Percentiles rank a stretch among this genome's conserved stretches.
Evolutionary conservation across 805 yeast species (phyloP).

Genomic region (Lachancea lanzarotensis): DNA sequence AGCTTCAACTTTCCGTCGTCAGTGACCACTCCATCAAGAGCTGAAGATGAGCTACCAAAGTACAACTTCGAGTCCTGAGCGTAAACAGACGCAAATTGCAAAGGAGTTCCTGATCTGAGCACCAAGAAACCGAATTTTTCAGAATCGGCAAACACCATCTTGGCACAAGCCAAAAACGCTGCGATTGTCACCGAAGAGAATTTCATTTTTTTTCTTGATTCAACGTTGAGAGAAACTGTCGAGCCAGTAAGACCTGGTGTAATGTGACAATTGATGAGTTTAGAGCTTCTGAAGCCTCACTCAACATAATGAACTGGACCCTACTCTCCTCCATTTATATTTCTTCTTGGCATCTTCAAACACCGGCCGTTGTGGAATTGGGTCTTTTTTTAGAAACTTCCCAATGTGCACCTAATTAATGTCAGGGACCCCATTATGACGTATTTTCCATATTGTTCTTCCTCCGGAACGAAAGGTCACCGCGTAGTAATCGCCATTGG

Average conservation of each 20-base stretch:
- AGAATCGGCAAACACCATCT: constrained; percentile 32
- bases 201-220: constrained; percentile 18
- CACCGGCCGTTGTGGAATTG: no score
- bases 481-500: no score
- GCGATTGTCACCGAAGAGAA: constrained; percentile 20
- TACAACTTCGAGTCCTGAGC: constrained; percentile 16
- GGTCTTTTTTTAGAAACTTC: background rate
- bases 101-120: constrained; percentile 33
- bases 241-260: no score
- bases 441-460: background rate
- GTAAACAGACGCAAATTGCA: constrained; percentile 29
- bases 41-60: constrained; percentile 11
- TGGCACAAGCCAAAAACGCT: constrained; percentile 24
- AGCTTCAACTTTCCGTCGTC: constrained; percentile 31
- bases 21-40: constrained; percentile 24
- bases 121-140: constrained; percentile 32
- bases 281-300: no score
- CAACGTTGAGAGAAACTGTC: no score
- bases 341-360: no score
- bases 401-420: background rate
- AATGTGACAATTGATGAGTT: no score
- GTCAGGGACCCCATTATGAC: background rate
- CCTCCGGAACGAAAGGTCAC: no score
- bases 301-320: no score
- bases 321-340: no score